These are phyloP conservation scores for Xylariaceae sp. DNA, from an alignment of 2,329 filamentous ascomycete genomes.

Conservation along the genomic window DNA sequence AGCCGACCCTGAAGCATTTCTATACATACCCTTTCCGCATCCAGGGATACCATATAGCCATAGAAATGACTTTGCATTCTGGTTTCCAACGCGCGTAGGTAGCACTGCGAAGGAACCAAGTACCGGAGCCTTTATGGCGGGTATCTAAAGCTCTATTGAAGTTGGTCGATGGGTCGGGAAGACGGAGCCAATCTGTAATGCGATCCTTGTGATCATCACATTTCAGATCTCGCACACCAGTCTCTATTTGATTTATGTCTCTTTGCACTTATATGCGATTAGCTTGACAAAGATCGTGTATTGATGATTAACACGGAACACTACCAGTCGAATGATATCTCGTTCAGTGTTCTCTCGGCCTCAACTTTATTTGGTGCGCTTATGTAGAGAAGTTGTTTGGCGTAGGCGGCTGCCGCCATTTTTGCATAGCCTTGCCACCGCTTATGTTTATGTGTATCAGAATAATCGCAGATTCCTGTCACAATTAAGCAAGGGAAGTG, in stretches of 20 bases:
- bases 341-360: background rate
- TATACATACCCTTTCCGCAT: constrained; percentile 36
- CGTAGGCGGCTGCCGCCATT: background rate
- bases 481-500: background rate
- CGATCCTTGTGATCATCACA: constrained; percentile 3
- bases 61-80: constrained; percentile 27
- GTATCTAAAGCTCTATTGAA: constrained; percentile 30
- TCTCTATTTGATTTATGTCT: background rate
- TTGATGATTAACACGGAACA: background rate
- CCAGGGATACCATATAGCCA: constrained; percentile 41
- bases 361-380: background rate
- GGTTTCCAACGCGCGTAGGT: constrained; percentile 33
- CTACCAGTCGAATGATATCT: background rate
- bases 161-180: constrained; percentile 34
- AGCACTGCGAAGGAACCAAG: constrained; percentile 35
- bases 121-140: constrained; percentile 32
- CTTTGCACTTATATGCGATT: background rate
- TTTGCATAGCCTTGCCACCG: background rate
- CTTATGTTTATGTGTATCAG: background rate
- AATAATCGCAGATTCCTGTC: background rate
- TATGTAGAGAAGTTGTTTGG: background rate
- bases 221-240: background rate
- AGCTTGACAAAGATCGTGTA: background rate
- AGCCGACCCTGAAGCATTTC: too few species aligned
- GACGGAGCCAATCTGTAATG: constrained; percentile 32